A percentile compares a stretch with the other conserved stretches of the same genome.
These are phyloP conservation scores for Orobanche coerulescens DNA, from an alignment of 257 asterid species.

Conservation along the genomic window DNA sequence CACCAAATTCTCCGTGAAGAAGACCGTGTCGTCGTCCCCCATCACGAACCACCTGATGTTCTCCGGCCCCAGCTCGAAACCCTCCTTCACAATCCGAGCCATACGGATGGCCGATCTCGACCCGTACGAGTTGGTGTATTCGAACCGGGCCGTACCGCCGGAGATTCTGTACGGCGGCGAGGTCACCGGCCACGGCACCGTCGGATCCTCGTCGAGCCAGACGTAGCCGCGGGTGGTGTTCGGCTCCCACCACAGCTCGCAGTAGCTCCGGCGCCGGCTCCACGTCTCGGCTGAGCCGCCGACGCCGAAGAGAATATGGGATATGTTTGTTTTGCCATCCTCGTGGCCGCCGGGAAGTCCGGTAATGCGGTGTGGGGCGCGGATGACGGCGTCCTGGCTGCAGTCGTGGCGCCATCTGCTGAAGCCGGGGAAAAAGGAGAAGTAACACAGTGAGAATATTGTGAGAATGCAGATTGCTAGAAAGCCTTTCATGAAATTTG, in stretches of 20 bases:
- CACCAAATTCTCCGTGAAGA: constrained; percentile 64
- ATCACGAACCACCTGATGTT: constrained; percentile 82
- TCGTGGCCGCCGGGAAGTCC: not conserved
- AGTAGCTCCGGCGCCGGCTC: constrained; percentile 54
- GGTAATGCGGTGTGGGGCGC: not conserved
- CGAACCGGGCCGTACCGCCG: constrained; percentile 40
- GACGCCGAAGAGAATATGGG: constrained; percentile 71
- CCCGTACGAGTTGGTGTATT: constrained; percentile 53
- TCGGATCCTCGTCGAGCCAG: constrained; percentile 59
- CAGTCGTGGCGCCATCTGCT: not conserved
- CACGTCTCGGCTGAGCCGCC: constrained; percentile 79
- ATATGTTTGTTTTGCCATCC: constrained; percentile 30
- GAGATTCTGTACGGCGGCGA: constrained; percentile 55
- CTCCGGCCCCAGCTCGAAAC: constrained; percentile 39
- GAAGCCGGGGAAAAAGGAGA: constrained; percentile 34
- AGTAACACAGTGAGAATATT: constrained; percentile 31
- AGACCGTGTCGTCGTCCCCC: constrained; percentile 94
- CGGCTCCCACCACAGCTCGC: constrained; percentile 83
- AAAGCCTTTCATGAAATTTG: constrained; percentile 37
- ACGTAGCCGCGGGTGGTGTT: constrained; percentile 62
- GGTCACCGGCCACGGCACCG: constrained; percentile 31
- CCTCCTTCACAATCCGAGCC: constrained; percentile 68
- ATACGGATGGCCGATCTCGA: constrained; percentile 59
- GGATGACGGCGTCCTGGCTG: constrained; percentile 24
- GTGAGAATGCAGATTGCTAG: constrained; percentile 32